Base-by-base conservation (phyloP, 148 eudicot genomes). In the Diospyros kaki region DNA sequence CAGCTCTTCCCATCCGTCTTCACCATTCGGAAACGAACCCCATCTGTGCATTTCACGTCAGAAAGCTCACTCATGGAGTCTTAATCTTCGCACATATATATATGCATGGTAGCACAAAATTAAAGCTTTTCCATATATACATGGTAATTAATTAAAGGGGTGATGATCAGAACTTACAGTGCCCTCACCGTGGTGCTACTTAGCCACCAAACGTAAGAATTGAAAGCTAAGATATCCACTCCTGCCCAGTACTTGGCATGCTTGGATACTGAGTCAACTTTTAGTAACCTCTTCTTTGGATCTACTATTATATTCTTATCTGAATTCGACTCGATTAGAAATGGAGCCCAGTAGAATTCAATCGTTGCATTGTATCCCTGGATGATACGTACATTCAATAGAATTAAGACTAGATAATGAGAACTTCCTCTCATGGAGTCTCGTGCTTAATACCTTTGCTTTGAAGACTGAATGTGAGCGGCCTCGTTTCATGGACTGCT, bases 301-400 rank as follows among this genome's bases (percentile, higher is more conserved):
- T 93, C 97, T 62, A 75, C 89, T 79, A 90, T 71, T 78, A 95
- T 83, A 1, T 82, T 80, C 1, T 77, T 41, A 82, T 95, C 99
- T 0, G 97, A 78, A 81, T 95, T 95, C 0, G 99, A 92, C 73
- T 95, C 97, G 8, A 93, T 81, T 15, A 95, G 72, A 77, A 86
- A 95, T 43, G 97, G 99, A 12, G 96, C 96, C 99, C 99, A 95
- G 72, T 95, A 95, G 81, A 95, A 95, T 87, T 95, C 99, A 18
- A 95, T 80, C 46, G 99, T 88, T 0, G 91, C 93, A 68, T 92
- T 89, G 73, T 90, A 88, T 81, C 85, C 93, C 97, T 95, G 78
- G 6, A 68, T 53, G 50, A 39, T 39, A 3, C 4, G 28, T 28
- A 28, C 28, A 28, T 28, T 28, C 28, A 28, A 28, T 28, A 4